phyloP scores from a whole-genome alignment of 768 basidiomycete species.

The Suillus spraguei region DNA sequence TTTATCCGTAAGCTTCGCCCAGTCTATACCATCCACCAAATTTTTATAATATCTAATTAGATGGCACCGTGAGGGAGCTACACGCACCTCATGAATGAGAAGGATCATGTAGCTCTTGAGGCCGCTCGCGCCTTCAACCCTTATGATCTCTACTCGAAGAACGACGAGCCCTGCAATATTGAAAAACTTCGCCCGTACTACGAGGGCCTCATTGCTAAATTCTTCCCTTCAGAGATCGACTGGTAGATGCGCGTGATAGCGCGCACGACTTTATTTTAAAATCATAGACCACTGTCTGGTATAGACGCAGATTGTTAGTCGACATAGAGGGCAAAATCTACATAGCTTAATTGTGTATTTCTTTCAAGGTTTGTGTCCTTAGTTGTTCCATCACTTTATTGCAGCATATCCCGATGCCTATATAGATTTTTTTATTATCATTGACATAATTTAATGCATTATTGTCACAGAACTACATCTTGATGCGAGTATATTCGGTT shows the following conservation, averaged over 20 bases:
- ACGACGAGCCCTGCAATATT: conserved; percentile 64
- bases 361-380: neutral
- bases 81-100: conserved; percentile 72
- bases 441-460: too few species aligned
- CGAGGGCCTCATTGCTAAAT: conserved; percentile 77
- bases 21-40: neutral
- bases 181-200: conserved; percentile 82
- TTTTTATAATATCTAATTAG: conserved; percentile 29
- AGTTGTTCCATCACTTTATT: conserved; percentile 2
- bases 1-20: conserved; percentile 67
- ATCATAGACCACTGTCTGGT: neutral
- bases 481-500: too few species aligned
- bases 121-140: conserved; percentile 91
- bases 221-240: conserved; percentile 79
- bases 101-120: conserved; percentile 63
- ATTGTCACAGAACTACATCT: too few species aligned
- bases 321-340: neutral
- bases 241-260: conserved; percentile 55
- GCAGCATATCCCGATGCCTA: neutral
- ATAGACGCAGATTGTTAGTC: neutral
- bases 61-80: conserved; percentile 94
- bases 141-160: conserved; percentile 93
- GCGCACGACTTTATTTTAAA: neutral
- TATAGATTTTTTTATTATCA: too few species aligned
- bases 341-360: conserved; percentile 14